A percentile compares a stretch with the other conserved stretches of the same genome.
These are phyloP conservation scores for Perilla frutescens DNA, from an alignment of 257 asterid species.

Conservation along the genomic window DNA sequence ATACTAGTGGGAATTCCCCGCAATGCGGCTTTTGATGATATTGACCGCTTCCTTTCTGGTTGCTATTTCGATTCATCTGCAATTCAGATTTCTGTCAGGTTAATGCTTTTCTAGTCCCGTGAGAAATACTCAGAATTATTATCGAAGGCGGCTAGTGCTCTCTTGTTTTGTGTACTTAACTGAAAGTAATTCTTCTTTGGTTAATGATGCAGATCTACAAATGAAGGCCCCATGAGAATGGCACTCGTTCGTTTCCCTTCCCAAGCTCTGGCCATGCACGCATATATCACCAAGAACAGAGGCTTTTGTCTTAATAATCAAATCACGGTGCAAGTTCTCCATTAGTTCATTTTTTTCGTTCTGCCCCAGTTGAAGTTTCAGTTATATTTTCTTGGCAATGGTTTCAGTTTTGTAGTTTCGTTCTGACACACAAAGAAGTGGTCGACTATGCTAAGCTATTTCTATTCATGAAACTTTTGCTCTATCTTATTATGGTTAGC, in stretches of 20 bases:
- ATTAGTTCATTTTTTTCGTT: constrained; percentile 40
- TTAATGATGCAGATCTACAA: constrained; percentile 51
- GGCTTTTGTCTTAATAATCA: constrained; percentile 74
- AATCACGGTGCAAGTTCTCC: constrained; percentile 65
- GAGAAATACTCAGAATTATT: background rate
- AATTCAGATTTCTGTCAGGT: constrained; percentile 56
- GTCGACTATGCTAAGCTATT: constrained; percentile 14
- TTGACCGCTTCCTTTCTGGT: constrained; percentile 85
- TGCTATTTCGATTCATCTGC: constrained; percentile 69
- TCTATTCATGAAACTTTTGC: constrained; percentile 2
- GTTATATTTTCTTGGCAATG: constrained; percentile 10
- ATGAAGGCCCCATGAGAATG: constrained; percentile 45
- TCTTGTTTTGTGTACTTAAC: background rate
- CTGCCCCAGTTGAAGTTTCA: constrained; percentile 15
- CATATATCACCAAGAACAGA: constrained; percentile 73
- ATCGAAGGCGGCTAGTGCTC: constrained; percentile 16
- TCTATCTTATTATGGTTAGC: constrained; percentile 13
- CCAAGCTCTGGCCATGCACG: constrained; percentile 69
- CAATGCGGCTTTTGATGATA: constrained; percentile 62
- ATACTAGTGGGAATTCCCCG: constrained; percentile 74
- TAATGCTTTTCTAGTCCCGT: constrained; percentile 18
- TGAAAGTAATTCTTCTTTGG: background rate
- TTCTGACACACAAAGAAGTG: background rate
- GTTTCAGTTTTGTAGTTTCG: constrained; percentile 21
- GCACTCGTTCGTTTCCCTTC: constrained; percentile 74